Percentiles rank a stretch among this genome's conserved stretches.
These are phyloP conservation scores for Inonotus hispidus DNA, from an alignment of 1,284 basidiomycete species.

Conservation along the genomic window DNA sequence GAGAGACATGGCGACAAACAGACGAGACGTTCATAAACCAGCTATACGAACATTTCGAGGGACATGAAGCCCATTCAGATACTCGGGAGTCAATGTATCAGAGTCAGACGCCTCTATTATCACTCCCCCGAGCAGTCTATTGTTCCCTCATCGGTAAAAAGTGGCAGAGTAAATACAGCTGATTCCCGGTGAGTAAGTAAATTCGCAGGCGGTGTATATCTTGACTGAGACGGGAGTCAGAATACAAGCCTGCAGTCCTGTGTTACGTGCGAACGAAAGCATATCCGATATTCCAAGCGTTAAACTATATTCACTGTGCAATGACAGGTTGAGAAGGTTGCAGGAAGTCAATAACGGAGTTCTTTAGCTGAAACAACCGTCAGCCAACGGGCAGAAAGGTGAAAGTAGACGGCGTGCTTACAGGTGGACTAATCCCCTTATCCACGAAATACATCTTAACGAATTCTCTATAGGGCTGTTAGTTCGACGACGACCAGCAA, in stretches of 20 bases:
- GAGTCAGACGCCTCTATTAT: no score
- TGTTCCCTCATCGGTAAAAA: no score
- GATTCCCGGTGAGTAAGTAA: no score
- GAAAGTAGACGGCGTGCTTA: constrained; percentile 31
- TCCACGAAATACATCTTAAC: constrained; percentile 71
- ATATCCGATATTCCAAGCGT: neutral
- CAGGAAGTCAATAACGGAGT: constrained; percentile 23
- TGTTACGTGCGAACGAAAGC: neutral
- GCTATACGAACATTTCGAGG: no score
- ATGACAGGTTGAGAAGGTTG: neutral
- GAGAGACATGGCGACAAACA: no score
- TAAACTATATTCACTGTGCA: neutral
- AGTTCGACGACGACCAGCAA: neutral
- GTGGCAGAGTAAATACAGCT: no score
- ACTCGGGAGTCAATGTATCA: no score
- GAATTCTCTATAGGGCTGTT: constrained; percentile 41
- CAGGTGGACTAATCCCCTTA: constrained; percentile 63
- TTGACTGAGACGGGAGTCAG: neutral
- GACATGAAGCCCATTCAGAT: no score
- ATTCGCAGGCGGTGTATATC: neutral
- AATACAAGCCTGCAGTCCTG: neutral
- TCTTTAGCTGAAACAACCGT: constrained; percentile 37
- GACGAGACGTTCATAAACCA: no score
- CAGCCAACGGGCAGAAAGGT: neutral
- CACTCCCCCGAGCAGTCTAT: no score